These are phyloP conservation scores for Hyaloraphidium curvatum DNA, from an alignment of 192 early-diverging fungal species.

Conservation along the genomic window DNA sequence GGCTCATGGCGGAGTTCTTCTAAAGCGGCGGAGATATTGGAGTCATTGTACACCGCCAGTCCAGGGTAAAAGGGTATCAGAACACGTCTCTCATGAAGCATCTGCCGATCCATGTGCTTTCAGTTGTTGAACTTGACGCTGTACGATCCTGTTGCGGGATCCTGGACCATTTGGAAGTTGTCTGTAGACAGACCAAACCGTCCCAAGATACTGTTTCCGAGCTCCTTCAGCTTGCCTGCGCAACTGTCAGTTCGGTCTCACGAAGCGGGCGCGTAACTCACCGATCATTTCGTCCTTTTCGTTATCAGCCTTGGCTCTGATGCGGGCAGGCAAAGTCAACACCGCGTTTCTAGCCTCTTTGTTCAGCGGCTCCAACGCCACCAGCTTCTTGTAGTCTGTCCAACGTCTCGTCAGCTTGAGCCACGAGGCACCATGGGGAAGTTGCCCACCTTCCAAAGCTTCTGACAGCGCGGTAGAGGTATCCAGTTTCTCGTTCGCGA, in stretches of 20 bases:
- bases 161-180: conserved; percentile 46
- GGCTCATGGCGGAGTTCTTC: no score
- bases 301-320: conserved; percentile 28
- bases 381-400: conserved; percentile 19
- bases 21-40: no score
- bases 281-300: conserved; percentile 52
- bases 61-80: no score
- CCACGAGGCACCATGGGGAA: not conserved
- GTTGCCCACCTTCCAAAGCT: conserved; percentile 22
- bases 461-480: conserved; percentile 24
- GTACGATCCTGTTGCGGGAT: conserved; percentile 29
- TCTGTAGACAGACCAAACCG: conserved; percentile 51
- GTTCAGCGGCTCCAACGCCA: conserved; percentile 14
- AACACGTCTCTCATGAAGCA: no score
- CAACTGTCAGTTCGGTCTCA: not conserved
- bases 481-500: conserved; percentile 28
- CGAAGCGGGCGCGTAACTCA: not conserved
- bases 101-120: no score
- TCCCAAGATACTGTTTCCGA: conserved; percentile 53
- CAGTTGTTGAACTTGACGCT: conserved; percentile 47
- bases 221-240: conserved; percentile 40
- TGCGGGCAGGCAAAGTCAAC: conserved; percentile 19
- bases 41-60: no score
- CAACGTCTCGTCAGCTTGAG: conserved; percentile 4
- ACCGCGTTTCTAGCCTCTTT: conserved; percentile 13